Percentiles rank a stretch among this genome's conserved stretches.
Evolutionary conservation across 2,329 filamentous ascomycete genomes (phyloP).

Genomic region (Talaromyces sp.): DNA sequence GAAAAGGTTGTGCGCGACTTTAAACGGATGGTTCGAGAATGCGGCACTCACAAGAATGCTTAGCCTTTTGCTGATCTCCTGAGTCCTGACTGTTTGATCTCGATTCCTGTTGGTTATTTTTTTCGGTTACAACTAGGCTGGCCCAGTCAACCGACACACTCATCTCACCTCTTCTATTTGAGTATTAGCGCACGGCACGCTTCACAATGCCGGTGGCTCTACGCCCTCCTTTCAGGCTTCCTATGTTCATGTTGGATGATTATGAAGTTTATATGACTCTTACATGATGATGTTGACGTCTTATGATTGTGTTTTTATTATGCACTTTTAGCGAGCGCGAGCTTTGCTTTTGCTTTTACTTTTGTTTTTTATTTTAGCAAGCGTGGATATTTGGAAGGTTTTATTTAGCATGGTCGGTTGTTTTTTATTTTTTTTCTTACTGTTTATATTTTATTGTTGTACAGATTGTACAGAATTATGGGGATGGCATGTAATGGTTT

Average conservation of each 20-base stretch:
- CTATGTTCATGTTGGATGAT: constrained; percentile 16
- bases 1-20: constrained; percentile 89
- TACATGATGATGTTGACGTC: constrained; percentile 10
- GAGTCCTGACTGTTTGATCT: background rate
- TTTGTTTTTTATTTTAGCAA: background rate
- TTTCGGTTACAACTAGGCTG: constrained; percentile 11
- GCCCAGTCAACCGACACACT: constrained; percentile 9
- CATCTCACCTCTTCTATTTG: background rate
- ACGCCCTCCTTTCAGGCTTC: constrained; percentile 13
- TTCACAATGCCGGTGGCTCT: constrained; percentile 13
- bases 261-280: constrained; percentile 6
- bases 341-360: background rate
- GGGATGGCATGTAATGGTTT: constrained; percentile 1
- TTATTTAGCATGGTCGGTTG: background rate
- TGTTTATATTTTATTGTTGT: background rate
- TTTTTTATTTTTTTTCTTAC: background rate
- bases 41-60: constrained; percentile 34
- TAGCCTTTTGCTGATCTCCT: background rate
- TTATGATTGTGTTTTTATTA: background rate
- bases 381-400: background rate
- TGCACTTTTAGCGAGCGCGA: constrained; percentile 12
- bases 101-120: background rate
- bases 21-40: constrained; percentile 82
- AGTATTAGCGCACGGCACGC: constrained; percentile 13
- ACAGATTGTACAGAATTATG: background rate